A percentile compares a stretch with the other conserved stretches of the same genome.
Conservation (phyloP, 768 basidiomycete species). For the Suillus spraguei region DNA sequence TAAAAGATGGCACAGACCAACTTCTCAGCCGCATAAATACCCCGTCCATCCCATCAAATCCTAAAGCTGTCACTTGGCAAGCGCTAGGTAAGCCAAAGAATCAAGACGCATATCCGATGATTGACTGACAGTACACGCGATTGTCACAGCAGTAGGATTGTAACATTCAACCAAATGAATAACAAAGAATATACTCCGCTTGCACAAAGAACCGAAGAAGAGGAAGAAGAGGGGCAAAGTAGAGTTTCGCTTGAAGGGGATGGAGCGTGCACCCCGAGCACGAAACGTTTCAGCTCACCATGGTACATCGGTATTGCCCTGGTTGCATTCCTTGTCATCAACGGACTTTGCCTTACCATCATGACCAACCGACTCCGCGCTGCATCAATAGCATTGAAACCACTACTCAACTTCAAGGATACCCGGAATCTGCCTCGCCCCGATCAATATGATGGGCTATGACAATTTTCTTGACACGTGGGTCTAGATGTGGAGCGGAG, state of each 20-base stretch:
- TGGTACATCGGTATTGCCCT: constrained; percentile 21
- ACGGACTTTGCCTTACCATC: constrained; percentile 24
- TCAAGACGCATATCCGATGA: background rate
- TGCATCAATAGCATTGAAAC: constrained; percentile 20
- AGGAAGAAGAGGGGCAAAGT: constrained; percentile 19
- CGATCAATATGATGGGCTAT: constrained; percentile 34
- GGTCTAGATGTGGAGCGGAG: background rate
- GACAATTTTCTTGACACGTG: constrained; percentile 10
- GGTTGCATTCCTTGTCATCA: constrained; percentile 25
- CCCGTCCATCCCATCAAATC: background rate
- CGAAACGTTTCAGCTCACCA: constrained; percentile 6
- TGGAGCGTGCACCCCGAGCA: background rate
- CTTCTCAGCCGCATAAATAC: constrained; percentile 13
- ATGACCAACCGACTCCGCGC: constrained; percentile 20
- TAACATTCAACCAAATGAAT: constrained; percentile 20
- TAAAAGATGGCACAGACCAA: background rate
- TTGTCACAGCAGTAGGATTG: background rate
- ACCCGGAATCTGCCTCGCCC: constrained; percentile 32
- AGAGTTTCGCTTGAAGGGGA: background rate
- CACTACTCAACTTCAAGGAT: constrained; percentile 22
- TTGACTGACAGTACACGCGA: background rate
- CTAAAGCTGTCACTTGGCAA: background rate
- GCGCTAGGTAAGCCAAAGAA: background rate
- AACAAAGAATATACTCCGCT: constrained; percentile 16
- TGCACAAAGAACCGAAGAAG: constrained; percentile 8